Base-by-base conservation (phyloP, 2,329 filamentous ascomycete genomes). In the Plectosphaerella cucumerina region DNA sequence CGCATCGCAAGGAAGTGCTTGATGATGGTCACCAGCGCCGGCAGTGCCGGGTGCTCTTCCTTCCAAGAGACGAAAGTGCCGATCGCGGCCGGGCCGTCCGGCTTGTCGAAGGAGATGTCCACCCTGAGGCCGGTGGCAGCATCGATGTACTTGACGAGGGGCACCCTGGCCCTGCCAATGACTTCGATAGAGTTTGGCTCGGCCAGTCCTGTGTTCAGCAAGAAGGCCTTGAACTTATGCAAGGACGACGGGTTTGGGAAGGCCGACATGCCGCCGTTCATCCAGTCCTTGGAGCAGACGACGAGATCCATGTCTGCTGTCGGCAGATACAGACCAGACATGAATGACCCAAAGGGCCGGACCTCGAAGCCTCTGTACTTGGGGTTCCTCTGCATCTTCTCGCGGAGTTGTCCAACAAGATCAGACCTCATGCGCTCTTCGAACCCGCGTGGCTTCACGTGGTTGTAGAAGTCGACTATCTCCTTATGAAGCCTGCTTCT, bases 241-340 rank as follows among this genome's bases (percentile, higher is more conserved):
- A 96, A 70, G 17, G 71, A 80, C 64, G 73, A 84, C 60, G 70
- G 78, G 55, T 62, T 70, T 56, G 82, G 90, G 22, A 75, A 72
- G 3, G 65, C 62, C 0, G 52, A 50, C 26, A 44, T 44, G 1
- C 70, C 63, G 3, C 85, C 86, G 18, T 47, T 33, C 4, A 54
- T 41, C 52, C 54, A 57, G 11, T 26, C 44, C 9, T 67, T 60
- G 1, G 80, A 84, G 47, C 92, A 81, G 48, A 94, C 80, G 3
- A 96, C 94, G 45, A 99, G 76, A 65, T 99, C 94, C 85, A 99
- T 96, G 64, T 99, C 94, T 15, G 89, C 90, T 1, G 88, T 83
- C 1, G 81, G 81, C 3, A 84, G 70, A 58, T 84, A 84, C 8
- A 90, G 74, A 0, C 89, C 90, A 3, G 90, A 90, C 59, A 90